Evolutionary conservation across 2,329 filamentous ascomycete genomes (phyloP).

Genomic region (Coleophoma cylindrospora): DNA sequence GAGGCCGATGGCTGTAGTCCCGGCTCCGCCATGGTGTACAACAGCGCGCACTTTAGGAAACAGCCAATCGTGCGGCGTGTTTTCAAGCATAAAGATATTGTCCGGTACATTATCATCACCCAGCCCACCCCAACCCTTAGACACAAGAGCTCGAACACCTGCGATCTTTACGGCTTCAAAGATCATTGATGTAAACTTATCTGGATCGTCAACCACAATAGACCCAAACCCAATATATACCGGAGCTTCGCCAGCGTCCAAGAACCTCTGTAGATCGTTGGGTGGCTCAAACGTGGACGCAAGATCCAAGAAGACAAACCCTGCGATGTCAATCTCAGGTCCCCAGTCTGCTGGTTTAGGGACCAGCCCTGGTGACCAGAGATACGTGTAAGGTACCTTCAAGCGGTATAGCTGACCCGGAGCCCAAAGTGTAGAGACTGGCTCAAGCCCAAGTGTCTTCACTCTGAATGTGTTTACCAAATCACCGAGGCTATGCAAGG

Average conservation of each 20-base stretch:
- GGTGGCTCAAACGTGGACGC: slow-evolving; percentile 58
- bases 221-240: slow-evolving; percentile 75
- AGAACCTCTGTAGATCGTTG: slow-evolving; percentile 47
- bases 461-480: slow-evolving; percentile 70
- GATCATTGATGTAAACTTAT: slow-evolving; percentile 64
- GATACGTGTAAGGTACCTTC: slow-evolving; percentile 71
- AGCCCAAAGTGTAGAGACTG: slow-evolving; percentile 72
- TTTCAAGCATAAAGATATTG: slow-evolving; percentile 66
- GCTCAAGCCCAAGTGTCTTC: slow-evolving; percentile 65
- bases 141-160: slow-evolving; percentile 66
- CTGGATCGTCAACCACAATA: slow-evolving; percentile 69
- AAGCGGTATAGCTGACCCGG: slow-evolving; percentile 68
- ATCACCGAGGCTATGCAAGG: slow-evolving; percentile 52
- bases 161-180: slow-evolving; percentile 62
- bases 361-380: slow-evolving; percentile 63
- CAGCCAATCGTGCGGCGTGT: slow-evolving; percentile 73
- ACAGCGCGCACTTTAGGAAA: slow-evolving; percentile 63
- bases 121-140: slow-evolving; percentile 71
- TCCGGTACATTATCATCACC: slow-evolving; percentile 56
- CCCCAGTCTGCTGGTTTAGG: slow-evolving; percentile 67
- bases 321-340: slow-evolving; percentile 65
- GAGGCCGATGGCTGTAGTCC: slow-evolving; percentile 69
- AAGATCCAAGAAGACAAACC: slow-evolving; percentile 73
- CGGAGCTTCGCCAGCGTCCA: slow-evolving; percentile 51
- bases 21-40: slow-evolving; percentile 74